These are phyloP conservation scores for Hagleromyces aurorensis DNA, from an alignment of 805 yeast species.

Conservation along the genomic window DNA sequence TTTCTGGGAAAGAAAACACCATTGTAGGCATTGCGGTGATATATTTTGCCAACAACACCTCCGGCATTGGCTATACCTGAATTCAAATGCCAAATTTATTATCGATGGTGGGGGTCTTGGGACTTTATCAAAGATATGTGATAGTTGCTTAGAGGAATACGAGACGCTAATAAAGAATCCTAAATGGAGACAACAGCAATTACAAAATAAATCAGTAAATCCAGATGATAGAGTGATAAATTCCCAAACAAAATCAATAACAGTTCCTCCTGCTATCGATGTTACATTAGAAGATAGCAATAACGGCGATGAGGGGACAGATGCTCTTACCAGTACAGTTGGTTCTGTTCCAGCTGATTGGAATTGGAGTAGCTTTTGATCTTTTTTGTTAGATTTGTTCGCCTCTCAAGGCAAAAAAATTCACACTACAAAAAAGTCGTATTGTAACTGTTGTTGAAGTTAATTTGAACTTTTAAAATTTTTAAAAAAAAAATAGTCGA, in stretches of 20 bases:
- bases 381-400: slow-evolving; percentile 3
- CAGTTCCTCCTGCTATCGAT: slow-evolving; percentile 1
- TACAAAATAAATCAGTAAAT: slow-evolving; percentile 27
- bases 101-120: slow-evolving; percentile 59
- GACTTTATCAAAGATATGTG: slow-evolving; percentile 58
- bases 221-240: slow-evolving; percentile 16
- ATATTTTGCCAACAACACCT: slow-evolving; percentile 68
- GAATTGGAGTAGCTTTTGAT: slow-evolving; percentile 69
- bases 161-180: slow-evolving; percentile 37
- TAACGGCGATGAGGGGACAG: slow-evolving; percentile 9
- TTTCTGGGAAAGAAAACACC: slow-evolving; percentile 72
- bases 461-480: too few relatives aligned
- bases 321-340: slow-evolving; percentile 26
- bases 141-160: slow-evolving; percentile 54
- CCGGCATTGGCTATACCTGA: slow-evolving; percentile 45
- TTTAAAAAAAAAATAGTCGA: too few relatives aligned
- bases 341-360: slow-evolving; percentile 64
- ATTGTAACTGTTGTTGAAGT: too few relatives aligned
- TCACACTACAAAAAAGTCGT: too few relatives aligned
- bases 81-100: slow-evolving; percentile 53
- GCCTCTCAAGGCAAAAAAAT: too few relatives aligned
- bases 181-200: slow-evolving; percentile 11
- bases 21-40: slow-evolving; percentile 81
- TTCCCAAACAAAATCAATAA: slow-evolving; percentile 1
- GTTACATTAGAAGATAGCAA: slow-evolving; percentile 3